Percentiles rank a stretch among this genome's conserved stretches.
phyloP scores from a whole-genome alignment of 148 eudicot species.

The Camellia lanceoleosa region DNA sequence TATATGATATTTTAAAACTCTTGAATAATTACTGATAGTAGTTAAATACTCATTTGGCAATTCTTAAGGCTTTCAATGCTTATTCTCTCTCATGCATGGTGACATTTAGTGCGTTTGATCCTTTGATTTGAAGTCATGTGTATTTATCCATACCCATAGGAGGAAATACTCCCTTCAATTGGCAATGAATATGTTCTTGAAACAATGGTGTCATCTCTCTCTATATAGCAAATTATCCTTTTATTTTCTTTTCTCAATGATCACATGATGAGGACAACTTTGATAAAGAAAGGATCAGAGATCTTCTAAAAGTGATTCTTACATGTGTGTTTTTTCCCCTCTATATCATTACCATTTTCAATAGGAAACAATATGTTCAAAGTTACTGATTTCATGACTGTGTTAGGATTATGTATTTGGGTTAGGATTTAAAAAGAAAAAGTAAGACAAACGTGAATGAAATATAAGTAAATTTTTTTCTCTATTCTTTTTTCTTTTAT shows the following conservation, averaged over 20 bases:
- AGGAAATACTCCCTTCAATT: not conserved
- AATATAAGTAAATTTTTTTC: no score
- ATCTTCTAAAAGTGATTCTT: conserved; percentile 9
- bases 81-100: not conserved
- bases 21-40: no score
- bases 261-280: not conserved
- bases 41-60: no score
- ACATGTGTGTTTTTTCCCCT: not conserved
- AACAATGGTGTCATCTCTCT: conserved; percentile 4
- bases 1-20: no score
- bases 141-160: not conserved
- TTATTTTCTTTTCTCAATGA: not conserved
- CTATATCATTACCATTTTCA: no score
- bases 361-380: no score
- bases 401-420: no score
- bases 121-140: not conserved
- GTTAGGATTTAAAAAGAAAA: no score
- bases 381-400: no score
- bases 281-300: not conserved
- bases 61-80: no score
- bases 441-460: no score
- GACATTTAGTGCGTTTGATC: not conserved
- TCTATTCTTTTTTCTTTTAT: no score
- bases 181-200: not conserved
- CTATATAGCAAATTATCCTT: not conserved